Base-by-base conservation (phyloP, 345 rosid genomes). In the Brassica nigra region DNA sequence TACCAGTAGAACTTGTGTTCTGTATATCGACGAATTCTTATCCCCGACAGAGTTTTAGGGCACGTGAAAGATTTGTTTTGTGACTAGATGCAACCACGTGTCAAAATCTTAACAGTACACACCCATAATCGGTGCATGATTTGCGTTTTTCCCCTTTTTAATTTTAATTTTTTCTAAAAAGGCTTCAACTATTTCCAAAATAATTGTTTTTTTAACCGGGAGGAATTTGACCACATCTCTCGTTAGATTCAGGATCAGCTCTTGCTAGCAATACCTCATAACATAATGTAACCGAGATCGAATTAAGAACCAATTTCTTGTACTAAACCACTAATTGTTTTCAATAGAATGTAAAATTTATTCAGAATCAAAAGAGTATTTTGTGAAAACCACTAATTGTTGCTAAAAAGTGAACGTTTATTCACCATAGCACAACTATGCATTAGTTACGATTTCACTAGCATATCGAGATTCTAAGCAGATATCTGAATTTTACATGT, bases 21-120 rank as follows among this genome's bases (percentile, higher is more conserved):
- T 31, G 55, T 52, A 52, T 5, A 52, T 55, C 3, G 33, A 59
- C 37, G 67, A 63, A 42, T 47, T 20, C 76, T 62, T 77, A 62
- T 77, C 75, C 75, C 65, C 70, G 54, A 70, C 70, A 63, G 5
- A 47, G 31, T 15, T 20, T 49, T 23, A 63, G 18, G 70, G 3
- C 81, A 77, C 81, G 76, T 70, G 81, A 54, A 54, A 54, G 11
- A 14, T 37, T 8, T 31, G 1, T 4, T 54, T 18, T 47, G 16
- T 9, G 5, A n/a, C 8, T 36, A 12, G 66, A 77, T 77, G 57
- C 34, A 5, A 15, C 28, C 71, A 52, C 75, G 57, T 77, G 76
- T 77, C 42, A 7, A 2, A 0, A 70, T 63, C 66, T 34, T 33
- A 62, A 28, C 76, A 55, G 64, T 27, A 5, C 42, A 5, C 42